phyloP scores from a whole-genome alignment of 1,284 basidiomycete genomes.

The Puccinia novopanici region DNA sequence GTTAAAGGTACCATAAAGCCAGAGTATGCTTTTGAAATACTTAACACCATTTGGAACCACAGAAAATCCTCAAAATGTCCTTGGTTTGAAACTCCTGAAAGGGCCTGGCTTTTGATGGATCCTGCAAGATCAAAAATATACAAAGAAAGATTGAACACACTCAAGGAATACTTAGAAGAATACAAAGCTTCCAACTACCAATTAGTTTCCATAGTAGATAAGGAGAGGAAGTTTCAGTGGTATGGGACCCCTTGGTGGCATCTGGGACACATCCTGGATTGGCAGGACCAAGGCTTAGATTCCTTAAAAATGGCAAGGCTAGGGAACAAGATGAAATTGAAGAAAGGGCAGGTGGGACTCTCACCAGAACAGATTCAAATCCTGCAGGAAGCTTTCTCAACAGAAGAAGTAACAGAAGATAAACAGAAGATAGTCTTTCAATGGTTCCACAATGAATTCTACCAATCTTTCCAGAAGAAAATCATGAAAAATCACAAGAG shows the following conservation, averaged over 20 bases:
- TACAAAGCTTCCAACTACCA: neutral
- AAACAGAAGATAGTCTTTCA: neutral
- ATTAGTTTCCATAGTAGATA: neutral
- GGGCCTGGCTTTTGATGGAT: slow-evolving; percentile 10
- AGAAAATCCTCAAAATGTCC: no score
- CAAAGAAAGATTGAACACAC: slow-evolving; percentile 11
- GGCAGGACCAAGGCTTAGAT: neutral
- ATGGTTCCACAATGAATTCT: slow-evolving; percentile 5
- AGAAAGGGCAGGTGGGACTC: neutral
- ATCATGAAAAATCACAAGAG: neutral
- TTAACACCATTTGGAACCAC: no score
- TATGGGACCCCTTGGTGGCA: neutral
- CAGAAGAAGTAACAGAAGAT: neutral
- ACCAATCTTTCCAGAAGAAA: neutral
- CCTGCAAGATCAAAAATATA: neutral
- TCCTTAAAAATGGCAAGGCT: neutral
- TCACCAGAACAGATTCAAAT: neutral
- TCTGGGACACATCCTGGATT: slow-evolving; percentile 1
- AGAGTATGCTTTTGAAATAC: neutral
- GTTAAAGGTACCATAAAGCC: neutral
- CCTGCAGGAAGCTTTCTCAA: neutral
- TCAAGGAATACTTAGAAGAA: neutral
- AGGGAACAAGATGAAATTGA: no score
- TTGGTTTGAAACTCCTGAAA: no score
- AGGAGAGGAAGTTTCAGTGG: neutral